Conservation (phyloP, 2,329 filamentous ascomycete genomes). For the Diaporthe capsici region DNA sequence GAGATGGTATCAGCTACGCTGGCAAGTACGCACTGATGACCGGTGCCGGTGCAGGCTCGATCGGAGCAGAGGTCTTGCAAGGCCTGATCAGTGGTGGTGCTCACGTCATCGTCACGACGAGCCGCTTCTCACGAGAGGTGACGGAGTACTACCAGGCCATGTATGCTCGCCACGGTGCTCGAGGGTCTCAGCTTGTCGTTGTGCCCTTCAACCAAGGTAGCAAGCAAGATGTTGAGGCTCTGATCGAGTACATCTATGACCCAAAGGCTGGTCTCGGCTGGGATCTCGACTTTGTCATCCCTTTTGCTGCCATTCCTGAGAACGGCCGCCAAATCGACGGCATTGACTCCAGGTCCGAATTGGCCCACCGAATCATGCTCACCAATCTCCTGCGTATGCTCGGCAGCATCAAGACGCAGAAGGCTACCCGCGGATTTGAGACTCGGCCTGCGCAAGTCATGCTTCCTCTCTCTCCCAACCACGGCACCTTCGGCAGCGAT, state of each 20-base stretch:
- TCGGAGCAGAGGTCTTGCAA: conserved; percentile 96
- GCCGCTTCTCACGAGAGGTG: conserved; percentile 94
- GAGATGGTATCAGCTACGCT: conserved; percentile 88
- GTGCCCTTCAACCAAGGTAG: conserved; percentile 99
- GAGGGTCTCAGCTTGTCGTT: conserved; percentile 95
- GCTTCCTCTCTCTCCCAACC: conserved; percentile 95
- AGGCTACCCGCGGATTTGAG: conserved; percentile 88
- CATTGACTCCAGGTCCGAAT: conserved; percentile 97
- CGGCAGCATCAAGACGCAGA: conserved; percentile 91
- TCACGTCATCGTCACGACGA: conserved; percentile 96
- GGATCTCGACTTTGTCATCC: conserved; percentile 96
- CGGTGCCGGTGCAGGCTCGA: conserved; percentile 96
- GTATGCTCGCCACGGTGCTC: conserved; percentile 94
- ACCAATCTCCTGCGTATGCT: conserved; percentile 95
- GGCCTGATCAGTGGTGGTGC: conserved; percentile 96
- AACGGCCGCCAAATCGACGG: conserved; percentile 97
- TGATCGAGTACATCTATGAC: conserved; percentile 97
- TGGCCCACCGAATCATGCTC: conserved; percentile 98
- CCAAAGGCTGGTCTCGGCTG: conserved; percentile 96
- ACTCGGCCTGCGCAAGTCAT: conserved; percentile 97
- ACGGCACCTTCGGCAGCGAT: conserved; percentile 98
- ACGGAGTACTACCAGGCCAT: conserved; percentile 99
- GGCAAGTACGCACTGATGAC: conserved; percentile 99
- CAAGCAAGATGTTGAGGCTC: conserved; percentile 95
- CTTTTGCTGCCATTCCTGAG: conserved; percentile 97